Evolutionary conservation across 257 asterid species (phyloP).

Genomic region (Lithospermum erythrorhizon): DNA sequence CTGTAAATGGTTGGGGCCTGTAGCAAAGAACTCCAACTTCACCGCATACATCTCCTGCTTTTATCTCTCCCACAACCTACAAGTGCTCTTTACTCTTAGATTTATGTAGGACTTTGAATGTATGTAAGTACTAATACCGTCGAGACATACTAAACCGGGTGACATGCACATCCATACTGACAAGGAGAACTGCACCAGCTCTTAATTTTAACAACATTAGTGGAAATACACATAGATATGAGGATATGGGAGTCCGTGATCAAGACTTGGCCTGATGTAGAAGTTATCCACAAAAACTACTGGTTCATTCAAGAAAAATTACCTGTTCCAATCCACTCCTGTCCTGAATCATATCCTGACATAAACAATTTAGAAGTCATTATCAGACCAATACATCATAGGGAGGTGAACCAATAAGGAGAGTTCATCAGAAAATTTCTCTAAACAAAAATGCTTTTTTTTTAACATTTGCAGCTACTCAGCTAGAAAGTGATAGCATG

Average conservation of each 20-base stretch:
- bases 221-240: neutral
- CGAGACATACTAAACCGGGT: too few relatives aligned
- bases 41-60: constrained; percentile 58
- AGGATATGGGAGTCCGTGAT: neutral
- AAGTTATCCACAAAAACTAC: neutral
- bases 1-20: constrained; percentile 60
- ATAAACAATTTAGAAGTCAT: constrained; percentile 10
- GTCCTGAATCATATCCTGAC: constrained; percentile 46
- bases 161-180: too few relatives aligned
- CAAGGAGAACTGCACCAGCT: neutral
- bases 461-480: constrained; percentile 5
- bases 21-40: constrained; percentile 78
- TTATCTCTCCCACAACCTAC: constrained; percentile 45
- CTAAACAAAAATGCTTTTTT: too few relatives aligned
- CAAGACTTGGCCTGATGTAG: neutral
- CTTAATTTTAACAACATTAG: neutral
- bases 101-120: neutral
- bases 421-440: neutral
- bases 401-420: neutral
- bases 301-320: neutral
- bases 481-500: constrained; percentile 2
- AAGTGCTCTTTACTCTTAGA: neutral
- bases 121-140: too few relatives aligned
- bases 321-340: constrained; percentile 42
- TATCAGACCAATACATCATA: too few relatives aligned